phyloP scores from a whole-genome alignment of 2,329 filamentous ascomycete genomes.

The Pseudopithomyces maydicus region DNA sequence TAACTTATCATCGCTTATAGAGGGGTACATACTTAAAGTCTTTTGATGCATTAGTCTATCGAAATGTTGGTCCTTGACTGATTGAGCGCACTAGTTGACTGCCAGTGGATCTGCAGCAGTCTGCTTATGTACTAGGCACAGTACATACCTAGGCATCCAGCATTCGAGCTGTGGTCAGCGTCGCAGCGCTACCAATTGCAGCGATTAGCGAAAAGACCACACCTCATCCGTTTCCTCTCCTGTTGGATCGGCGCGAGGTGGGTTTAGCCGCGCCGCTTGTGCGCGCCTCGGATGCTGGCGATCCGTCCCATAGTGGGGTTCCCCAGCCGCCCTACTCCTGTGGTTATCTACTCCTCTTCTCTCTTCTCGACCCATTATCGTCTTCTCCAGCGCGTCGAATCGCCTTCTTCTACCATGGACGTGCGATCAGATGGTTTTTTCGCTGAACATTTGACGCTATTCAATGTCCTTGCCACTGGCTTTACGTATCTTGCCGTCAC shows the following conservation, averaged over 20 bases:
- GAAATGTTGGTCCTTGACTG: too few relatives aligned
- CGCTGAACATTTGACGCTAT: conserved; percentile 8
- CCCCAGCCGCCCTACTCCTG: neutral
- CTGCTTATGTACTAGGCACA: too few relatives aligned
- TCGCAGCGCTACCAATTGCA: neutral
- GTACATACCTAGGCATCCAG: too few relatives aligned
- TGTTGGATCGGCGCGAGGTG: neutral
- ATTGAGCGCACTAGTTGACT: too few relatives aligned
- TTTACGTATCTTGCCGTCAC: conserved; percentile 25
- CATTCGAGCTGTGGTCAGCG: neutral
- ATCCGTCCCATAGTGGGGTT: neutral
- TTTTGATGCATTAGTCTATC: too few relatives aligned
- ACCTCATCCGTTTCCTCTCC: neutral
- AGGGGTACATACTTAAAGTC: too few relatives aligned
- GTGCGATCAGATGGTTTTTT: neutral
- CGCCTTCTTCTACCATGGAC: conserved; percentile 2
- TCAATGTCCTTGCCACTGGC: conserved; percentile 11
- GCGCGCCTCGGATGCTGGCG: neutral
- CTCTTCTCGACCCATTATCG: neutral
- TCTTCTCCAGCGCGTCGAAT: neutral
- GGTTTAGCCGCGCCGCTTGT: conserved; percentile 5
- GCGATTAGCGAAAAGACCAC: neutral
- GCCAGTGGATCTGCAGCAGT: too few relatives aligned
- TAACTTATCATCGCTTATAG: too few relatives aligned
- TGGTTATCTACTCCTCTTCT: neutral